These are phyloP conservation scores for Tuber indicum DNA, from an alignment of 495 filamentous ascomycete species.

Conservation along the genomic window DNA sequence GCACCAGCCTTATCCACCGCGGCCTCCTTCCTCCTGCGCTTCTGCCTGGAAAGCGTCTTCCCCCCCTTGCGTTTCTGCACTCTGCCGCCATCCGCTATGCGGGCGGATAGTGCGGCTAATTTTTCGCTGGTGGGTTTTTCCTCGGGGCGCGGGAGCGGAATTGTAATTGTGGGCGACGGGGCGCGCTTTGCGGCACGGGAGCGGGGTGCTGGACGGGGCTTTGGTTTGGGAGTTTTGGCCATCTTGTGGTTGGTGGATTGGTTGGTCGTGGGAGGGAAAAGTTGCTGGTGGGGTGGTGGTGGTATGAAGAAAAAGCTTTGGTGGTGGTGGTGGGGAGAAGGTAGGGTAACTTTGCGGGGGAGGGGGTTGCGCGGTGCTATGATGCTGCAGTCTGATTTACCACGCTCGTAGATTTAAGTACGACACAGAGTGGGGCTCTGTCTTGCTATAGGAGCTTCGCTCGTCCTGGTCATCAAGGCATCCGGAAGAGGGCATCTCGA, in stretches of 20 bases:
- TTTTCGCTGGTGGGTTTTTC: constrained; percentile 24
- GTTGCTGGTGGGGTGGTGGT: constrained; percentile 56
- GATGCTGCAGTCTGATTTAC: too few species aligned
- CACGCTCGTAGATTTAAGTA: too few species aligned
- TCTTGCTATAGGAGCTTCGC: neutral
- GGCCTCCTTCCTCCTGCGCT: constrained; percentile 57
- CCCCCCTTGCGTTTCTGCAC: constrained; percentile 59
- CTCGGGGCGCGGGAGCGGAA: constrained; percentile 25
- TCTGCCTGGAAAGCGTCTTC: constrained; percentile 63
- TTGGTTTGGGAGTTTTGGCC: constrained; percentile 30
- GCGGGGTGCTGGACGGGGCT: constrained; percentile 27
- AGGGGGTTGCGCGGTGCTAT: neutral
- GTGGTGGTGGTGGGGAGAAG: neutral
- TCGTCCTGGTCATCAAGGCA: neutral
- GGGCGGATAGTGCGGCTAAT: constrained; percentile 67
- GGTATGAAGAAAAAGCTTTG: constrained; percentile 14
- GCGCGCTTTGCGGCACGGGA: constrained; percentile 35
- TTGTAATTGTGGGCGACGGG: constrained; percentile 18
- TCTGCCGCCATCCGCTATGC: constrained; percentile 51
- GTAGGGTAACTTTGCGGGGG: neutral
- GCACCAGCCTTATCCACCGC: constrained; percentile 83
- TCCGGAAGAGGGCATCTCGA: neutral
- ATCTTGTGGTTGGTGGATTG: constrained; percentile 12
- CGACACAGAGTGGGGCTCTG: neutral
- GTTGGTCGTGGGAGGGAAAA: constrained; percentile 52